Base-by-base conservation (phyloP, 2,329 filamentous ascomycete species). In the Coniochaeta sp. region DNA sequence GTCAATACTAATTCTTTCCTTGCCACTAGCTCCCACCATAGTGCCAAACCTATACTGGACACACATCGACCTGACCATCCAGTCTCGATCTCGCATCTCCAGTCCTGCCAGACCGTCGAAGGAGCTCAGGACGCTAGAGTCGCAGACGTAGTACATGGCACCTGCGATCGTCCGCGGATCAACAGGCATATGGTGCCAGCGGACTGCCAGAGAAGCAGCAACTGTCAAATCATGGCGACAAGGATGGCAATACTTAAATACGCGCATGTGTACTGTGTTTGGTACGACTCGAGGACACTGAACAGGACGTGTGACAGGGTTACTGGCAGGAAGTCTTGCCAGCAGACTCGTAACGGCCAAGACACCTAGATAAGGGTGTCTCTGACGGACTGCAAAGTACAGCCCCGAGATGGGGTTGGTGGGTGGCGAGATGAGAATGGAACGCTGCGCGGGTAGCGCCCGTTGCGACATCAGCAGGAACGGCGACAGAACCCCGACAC, bases 131-230 rank as follows among this genome's bases (percentile, higher is more conserved):
- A 56, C 24, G 17, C n/a, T 16, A 22, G 65, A 64, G 55, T 65
- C 65, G 28, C 62, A 63, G 3, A 75, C 69, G 34, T 77, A 77
- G 62, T 75, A 76, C 72, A 79, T 72, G 1, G 73, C 70, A 4
- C 77, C 77, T 0, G 73, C 75, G 8, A 81, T 70, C 0, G 72
- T 79, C 32, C 75, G 75, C 8, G 77, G 78, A 28, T 79, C 76
- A 0, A 77, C 71, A 0, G 76, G 74, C 69, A 80, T 71, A 42
- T 71, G 66, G 1, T 74, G 77, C 74, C 73, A 78, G 26, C 66
- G 69, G 42, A 80, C 73, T 22, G 58, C 26, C 19, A 59, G 32
- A 10, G 77, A 76, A 14, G 65, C 66, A 0, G 72, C 56, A 1
- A 79, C 65, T 0, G 71, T 70, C 5, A 75, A 19, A 77, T 65